Base-by-base conservation (phyloP, 2,329 filamentous ascomycete genomes). In the Aureobasidium sp. region DNA sequence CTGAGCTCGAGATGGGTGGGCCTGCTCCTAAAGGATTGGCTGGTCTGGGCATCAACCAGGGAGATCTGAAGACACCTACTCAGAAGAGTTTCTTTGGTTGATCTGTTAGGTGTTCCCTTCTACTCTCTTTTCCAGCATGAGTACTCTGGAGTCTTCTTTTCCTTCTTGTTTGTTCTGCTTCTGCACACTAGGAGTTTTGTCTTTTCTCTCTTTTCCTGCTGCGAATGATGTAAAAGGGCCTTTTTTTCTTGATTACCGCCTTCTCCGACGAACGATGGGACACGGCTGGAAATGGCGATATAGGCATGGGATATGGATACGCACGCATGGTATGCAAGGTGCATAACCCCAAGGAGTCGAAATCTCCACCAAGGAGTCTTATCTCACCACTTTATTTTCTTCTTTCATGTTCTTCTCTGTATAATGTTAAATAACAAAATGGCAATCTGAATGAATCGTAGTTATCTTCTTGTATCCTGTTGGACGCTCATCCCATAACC, bases 51-150 rank as follows among this genome's bases (percentile, higher is more conserved):
- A 55, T 67, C 45, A 36, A 59, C 25, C 51, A 56, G 29, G 27
- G 50, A 27, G 59, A 61, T n/a, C 20, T 61, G 27, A 45, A 66
- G 27, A 67, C 59, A 27, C 65, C 65, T 13, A 67, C 65, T 10
- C 58, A 64, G 36, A 54, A 67, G 43, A 61, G 59, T 25, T 67
- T 67, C 45, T 67, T 67, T 43, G 65, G 48, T 38, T 61, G 43
- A 55, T 62, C 33, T 23, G 25, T 6, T 62, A 16, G 33, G 4
- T 40, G 15, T 16, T 40, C 18, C 38, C 38, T 40, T 40, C 18
- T 40, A 7, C 38, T 40, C 38, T 40, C 31, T 47, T 59, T 31
- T 25, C 8, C 36, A n/a, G n/a, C n/a, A n/a, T n/a, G n/a, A n/a
- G n/a, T n/a, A n/a, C 10, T 59, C 29, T 18, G 8, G 11, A 16